A percentile compares a stretch with the other conserved stretches of the same genome.
These are phyloP conservation scores for Penicillium malachiteum DNA, from an alignment of 495 filamentous ascomycete genomes.

Conservation along the genomic window DNA sequence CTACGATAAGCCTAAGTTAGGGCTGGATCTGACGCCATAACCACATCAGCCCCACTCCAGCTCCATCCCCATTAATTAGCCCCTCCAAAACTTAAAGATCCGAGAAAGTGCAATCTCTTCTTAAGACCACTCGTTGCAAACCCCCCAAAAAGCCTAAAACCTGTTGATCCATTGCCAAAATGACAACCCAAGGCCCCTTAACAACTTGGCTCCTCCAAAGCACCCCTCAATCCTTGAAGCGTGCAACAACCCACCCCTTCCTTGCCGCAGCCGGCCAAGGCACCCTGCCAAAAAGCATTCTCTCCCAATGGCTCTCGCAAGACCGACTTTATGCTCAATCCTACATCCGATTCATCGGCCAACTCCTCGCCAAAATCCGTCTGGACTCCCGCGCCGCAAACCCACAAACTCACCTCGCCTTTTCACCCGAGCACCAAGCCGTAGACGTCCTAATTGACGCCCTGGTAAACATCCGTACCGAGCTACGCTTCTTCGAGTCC, in stretches of 20 bases:
- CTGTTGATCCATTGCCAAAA: constrained; percentile 8
- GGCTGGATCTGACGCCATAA: constrained; percentile 1
- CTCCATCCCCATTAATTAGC: neutral
- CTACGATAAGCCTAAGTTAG: neutral
- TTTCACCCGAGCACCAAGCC: constrained; percentile 42
- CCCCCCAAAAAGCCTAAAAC: neutral
- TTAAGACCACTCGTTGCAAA: neutral
- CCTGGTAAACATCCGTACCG: constrained; percentile 62
- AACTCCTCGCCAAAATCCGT: constrained; percentile 61
- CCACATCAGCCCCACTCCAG: constrained; percentile 4
- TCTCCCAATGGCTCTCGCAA: constrained; percentile 72
- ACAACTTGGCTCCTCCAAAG: constrained; percentile 30
- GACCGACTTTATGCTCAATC: constrained; percentile 74
- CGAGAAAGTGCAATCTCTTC: neutral
- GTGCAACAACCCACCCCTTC: constrained; percentile 67
- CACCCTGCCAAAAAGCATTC: constrained; percentile 50
- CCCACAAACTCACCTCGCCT: constrained; percentile 13
- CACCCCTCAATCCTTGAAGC: constrained; percentile 39
- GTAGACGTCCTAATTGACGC: constrained; percentile 62
- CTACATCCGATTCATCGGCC: constrained; percentile 67
- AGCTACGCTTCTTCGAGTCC: constrained; percentile 68
- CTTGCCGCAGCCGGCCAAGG: constrained; percentile 65
- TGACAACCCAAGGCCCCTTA: constrained; percentile 28
- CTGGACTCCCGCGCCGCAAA: constrained; percentile 46
- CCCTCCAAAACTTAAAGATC: neutral